A percentile compares a stretch with the other conserved stretches of the same genome.
phyloP scores from a whole-genome alignment of 2,329 filamentous ascomycete species.

The Berkeleyomyces rouxiae region DNA sequence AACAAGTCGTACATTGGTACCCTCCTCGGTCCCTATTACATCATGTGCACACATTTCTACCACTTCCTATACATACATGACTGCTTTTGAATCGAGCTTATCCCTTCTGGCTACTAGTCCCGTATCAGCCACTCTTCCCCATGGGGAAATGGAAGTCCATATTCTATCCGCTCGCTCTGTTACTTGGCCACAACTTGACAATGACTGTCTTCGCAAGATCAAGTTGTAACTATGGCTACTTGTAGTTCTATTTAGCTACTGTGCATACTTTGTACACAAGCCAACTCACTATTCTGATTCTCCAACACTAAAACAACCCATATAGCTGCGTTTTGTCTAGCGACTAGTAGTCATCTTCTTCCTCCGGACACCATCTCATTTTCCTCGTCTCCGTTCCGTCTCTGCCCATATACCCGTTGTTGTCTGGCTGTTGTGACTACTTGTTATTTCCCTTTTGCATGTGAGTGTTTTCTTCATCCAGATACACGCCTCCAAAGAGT shows the following conservation, averaged over 20 bases:
- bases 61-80: background rate
- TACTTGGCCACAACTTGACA: background rate
- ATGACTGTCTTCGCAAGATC: background rate
- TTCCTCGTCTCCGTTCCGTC: background rate
- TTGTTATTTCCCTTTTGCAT: background rate
- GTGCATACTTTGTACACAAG: background rate
- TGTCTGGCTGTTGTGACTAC: background rate
- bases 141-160: slow-evolving; percentile 2
- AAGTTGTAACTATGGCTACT: background rate
- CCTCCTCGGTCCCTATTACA: background rate
- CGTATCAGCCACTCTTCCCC: slow-evolving; percentile 1
- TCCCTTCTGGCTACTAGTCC: background rate
- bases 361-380: background rate
- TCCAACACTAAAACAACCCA: background rate
- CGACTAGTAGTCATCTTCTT: background rate
- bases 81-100: background rate
- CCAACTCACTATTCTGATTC: background rate
- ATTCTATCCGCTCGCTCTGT: background rate
- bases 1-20: background rate
- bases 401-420: background rate
- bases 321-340: background rate
- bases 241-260: background rate
- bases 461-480: background rate
- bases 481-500: background rate
- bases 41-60: background rate